These are phyloP conservation scores for Pinus taeda DNA, from an alignment of 75 land plant species.

Conservation along the genomic window DNA sequence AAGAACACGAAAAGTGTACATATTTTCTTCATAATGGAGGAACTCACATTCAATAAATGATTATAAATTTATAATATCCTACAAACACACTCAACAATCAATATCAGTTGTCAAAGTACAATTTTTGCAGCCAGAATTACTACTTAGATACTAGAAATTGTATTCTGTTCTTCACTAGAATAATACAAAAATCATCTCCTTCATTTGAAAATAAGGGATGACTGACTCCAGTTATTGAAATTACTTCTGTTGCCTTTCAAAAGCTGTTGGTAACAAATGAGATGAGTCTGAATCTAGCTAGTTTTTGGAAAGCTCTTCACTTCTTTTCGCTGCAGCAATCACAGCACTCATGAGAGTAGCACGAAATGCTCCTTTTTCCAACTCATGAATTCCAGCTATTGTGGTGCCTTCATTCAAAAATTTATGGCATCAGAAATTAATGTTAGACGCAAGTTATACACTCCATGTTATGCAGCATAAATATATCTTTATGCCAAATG, in stretches of 20 bases:
- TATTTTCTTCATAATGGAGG: not conserved
- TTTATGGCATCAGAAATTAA: not conserved
- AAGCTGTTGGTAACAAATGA: not conserved
- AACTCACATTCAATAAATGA: not conserved
- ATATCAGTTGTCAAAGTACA: not conserved
- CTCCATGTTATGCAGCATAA: not conserved
- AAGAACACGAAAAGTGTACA: too few species aligned
- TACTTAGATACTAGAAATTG: not conserved
- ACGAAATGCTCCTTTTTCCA: conserved; percentile 82
- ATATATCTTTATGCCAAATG: not conserved
- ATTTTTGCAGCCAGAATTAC: not conserved
- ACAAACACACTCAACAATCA: not conserved
- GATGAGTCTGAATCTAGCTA: not conserved
- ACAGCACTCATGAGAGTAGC: conserved; percentile 84
- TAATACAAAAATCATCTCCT: not conserved
- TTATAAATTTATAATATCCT: not conserved
- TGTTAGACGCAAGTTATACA: not conserved
- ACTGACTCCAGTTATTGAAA: not conserved
- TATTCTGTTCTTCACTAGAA: not conserved
- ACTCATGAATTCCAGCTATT: conserved; percentile 81
- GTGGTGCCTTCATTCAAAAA: conserved; percentile 62
- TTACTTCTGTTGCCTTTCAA: not conserved
- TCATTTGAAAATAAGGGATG: not conserved
- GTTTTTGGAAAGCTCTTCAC: conserved; percentile 63
- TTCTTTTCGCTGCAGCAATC: conserved; percentile 73